Evolutionary conservation across 2,329 filamentous ascomycete genomes (phyloP), one percentile per base, ranked within the genome.

Genomic region (Aspergillus awamori): DNA sequence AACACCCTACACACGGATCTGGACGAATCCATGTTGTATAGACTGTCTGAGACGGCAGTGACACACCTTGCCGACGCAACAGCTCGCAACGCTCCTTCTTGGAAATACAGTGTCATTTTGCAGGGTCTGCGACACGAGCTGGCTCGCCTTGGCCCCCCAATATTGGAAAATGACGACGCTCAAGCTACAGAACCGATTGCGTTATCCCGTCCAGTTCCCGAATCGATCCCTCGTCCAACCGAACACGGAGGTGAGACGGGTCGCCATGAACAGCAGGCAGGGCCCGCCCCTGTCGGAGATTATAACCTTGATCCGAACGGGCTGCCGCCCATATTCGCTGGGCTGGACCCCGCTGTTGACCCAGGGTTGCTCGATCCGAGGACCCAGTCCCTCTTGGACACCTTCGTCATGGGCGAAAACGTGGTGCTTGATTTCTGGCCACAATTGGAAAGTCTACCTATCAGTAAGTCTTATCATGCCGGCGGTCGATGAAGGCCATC

Each of bases 371-470:
- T 62, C 15, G 66, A 68, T 33, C 24, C 61, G 5, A 61, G 66
- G 6, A 62, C 64, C 2, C 63, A 63, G n/a, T 63, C 58, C 17
- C 41, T 70, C 2, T 65, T 70, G 30, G 63, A 65, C 45, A 63
- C 56, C 11, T 65, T 67, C 51, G 64, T 58, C 8, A 47, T 63
- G 11, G 63, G 65, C 15, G 64, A 70, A 43, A 67, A 69, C 20
- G 38, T 69, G 39, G 58, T 63, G 28, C 57, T 69, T 8, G 68
- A 70, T 11, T 70, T 72, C 51, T 72, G 69, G 69, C 66, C 69
- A 2, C 69, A 71, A 33, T 41, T 72, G 11, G 69, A 72, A 57
- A 67, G 67, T n/a, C 51, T 71, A n/a, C 69, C 69, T 13, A 68
- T 63, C 13, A 63, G 68, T 71, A 49, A 45, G 62, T 13, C 10